phyloP scores from a whole-genome alignment of 164 flowering plant genomes.

The Macadamia integrifolia region DNA sequence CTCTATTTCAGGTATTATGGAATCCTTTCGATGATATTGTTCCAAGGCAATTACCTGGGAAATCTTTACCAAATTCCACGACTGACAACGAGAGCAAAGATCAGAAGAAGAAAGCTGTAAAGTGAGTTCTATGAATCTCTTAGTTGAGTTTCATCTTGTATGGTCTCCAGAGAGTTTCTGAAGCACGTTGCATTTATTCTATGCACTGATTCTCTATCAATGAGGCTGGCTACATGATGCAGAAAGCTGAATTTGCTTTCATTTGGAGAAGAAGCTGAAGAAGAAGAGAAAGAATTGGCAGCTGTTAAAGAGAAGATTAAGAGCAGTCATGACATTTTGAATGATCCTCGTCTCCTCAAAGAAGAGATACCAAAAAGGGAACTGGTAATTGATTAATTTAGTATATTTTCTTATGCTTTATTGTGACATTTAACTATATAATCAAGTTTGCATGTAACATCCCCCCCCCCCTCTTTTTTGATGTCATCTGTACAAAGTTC shows the following conservation, averaged over 20 bases:
- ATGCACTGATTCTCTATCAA: background rate
- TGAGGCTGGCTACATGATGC: conserved; percentile 14
- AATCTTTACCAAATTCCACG: conserved; percentile 25
- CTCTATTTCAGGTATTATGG: conserved; percentile 72
- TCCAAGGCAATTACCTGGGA: conserved; percentile 47
- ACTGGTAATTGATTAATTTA: conserved; percentile 28
- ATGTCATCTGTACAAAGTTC: too few species aligned
- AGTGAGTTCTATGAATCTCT: conserved; percentile 42
- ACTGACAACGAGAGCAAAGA: conserved; percentile 44
- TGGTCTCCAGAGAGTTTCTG: background rate
- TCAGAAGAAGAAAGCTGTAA: conserved; percentile 65
- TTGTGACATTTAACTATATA: too few species aligned
- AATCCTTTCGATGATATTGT: conserved; percentile 96
- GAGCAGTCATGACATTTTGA: conserved; percentile 93
- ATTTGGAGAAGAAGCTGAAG: conserved; percentile 98
- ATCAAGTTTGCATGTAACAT: too few species aligned
- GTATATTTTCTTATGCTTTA: too few species aligned
- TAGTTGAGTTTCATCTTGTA: background rate
- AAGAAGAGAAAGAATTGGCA: conserved; percentile 85
- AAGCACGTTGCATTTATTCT: background rate
- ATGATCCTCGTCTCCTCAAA: conserved; percentile 93
- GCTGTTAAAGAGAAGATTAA: conserved; percentile 63
- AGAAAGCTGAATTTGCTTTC: conserved; percentile 94
- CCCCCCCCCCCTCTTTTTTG: too few species aligned
- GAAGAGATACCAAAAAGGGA: conserved; percentile 36